Base-by-base conservation (phyloP, 805 yeast genomes). In the Schwanniomyces occidentalis region DNA sequence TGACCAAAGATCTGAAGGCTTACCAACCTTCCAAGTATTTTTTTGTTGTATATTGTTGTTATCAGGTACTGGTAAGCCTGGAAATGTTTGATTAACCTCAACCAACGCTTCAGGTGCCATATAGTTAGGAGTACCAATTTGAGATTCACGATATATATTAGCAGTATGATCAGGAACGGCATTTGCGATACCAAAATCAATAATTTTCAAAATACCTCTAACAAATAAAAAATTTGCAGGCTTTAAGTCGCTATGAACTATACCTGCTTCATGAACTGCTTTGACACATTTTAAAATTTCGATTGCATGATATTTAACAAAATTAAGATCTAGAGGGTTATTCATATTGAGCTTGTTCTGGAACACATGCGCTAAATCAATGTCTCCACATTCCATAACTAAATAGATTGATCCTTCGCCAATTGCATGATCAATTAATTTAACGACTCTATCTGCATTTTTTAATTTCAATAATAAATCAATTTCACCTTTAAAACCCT, bases 1-100 rank as follows among this genome's bases (percentile, higher is more conserved):
- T 14, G 98, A 89, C 99, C 99, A 93, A 10, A 93, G 81, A 63
- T 93, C 99, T 2, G 97, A 85, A 0, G 98, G 96, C 49, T 82
- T 83, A 1, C 98, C 97, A 8, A 90, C 95, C 57, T 78, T 85
- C 91, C 82, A 64, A 23, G 77, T 61, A 38, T 48, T 54, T 31
- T 48, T 52, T 15, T 40, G 41, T 7, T 34, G 32, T 24, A 27
- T 25, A 16, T 22, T 14, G n/a, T 16, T 19, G 6, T 15, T 15
- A n/a, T 37, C 36, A 5, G 46, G 22, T 8, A 37, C 22, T 3
- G 50, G 47, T 14, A 53, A 26, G 1, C 57, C 63, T 37, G 52
- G 56, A 24, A 54, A 51, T 5, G 54, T 38, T 20, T 61, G 66
- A 33, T 58, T 68, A 5, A 63, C 77, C 57, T 84, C 95, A 28